phyloP scores from a whole-genome alignment of 2,329 filamentous ascomycete genomes.

The Domatiomyces catenatus region DNA sequence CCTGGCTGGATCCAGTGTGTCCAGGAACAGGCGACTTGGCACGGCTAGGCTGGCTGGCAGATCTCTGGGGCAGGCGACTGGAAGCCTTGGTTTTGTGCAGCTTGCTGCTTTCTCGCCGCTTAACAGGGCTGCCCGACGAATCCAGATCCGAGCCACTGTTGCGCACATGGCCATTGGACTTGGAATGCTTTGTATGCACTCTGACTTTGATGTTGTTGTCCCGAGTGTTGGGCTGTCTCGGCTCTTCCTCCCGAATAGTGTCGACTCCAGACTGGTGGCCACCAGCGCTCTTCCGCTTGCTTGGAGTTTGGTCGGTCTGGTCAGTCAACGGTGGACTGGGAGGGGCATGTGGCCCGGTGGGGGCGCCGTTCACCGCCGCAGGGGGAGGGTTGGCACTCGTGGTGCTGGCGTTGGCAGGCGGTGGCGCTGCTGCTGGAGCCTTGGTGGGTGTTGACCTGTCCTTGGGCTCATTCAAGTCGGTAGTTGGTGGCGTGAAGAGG shows the following conservation, averaged over 20 bases:
- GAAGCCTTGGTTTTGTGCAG: conserved; percentile 1
- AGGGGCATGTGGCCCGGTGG: conserved; percentile 24
- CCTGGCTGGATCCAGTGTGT: conserved; percentile 12
- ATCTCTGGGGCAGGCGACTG: conserved; percentile 17
- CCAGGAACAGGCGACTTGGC: conserved; percentile 24
- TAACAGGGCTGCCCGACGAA: conserved; percentile 16
- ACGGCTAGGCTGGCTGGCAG: conserved; percentile 22
- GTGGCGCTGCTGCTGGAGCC: background rate
- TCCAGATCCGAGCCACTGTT: conserved; percentile 24
- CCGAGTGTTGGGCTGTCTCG: conserved; percentile 19
- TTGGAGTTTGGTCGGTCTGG: conserved; percentile 21
- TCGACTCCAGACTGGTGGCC: conserved; percentile 18
- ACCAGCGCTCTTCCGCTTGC: conserved; percentile 23
- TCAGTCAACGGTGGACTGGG: conserved; percentile 36
- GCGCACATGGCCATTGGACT: conserved; percentile 28
- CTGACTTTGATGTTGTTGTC: conserved; percentile 25
- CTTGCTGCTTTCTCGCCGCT: background rate
- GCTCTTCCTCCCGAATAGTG: conserved; percentile 20
- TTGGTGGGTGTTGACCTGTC: conserved; percentile 21
- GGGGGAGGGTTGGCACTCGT: conserved; percentile 1
- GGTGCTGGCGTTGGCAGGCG: background rate
- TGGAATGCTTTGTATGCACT: conserved; percentile 24
- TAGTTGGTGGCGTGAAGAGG: conserved; percentile 54
- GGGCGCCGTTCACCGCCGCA: too few species aligned
- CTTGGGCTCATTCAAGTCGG: conserved; percentile 45